Evolutionary conservation across 495 filamentous ascomycete genomes (phyloP).

Genomic region (Sporormia fimetaria): DNA sequence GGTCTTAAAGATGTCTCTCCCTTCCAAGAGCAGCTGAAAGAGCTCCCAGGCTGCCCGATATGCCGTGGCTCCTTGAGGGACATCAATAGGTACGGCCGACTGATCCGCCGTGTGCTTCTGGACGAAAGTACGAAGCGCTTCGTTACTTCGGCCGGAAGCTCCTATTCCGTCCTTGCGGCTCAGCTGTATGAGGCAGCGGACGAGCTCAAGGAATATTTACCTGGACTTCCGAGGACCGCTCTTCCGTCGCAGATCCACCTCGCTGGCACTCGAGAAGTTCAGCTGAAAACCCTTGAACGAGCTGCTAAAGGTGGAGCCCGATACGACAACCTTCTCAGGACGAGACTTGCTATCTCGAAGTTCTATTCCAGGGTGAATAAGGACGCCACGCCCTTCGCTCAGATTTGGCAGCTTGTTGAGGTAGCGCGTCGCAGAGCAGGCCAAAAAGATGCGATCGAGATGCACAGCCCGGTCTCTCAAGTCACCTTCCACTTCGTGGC

Average conservation of each 20-base stretch:
- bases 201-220: too few species aligned
- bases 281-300: slow-evolving; percentile 26
- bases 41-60: slow-evolving; percentile 39
- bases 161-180: slow-evolving; percentile 40
- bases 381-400: slow-evolving; percentile 7
- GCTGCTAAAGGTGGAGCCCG: slow-evolving; percentile 48
- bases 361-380: slow-evolving; percentile 26
- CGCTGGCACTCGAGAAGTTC: slow-evolving; percentile 8
- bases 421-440: slow-evolving; percentile 28
- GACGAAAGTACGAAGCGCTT: slow-evolving; percentile 62
- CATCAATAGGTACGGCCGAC: slow-evolving; percentile 54
- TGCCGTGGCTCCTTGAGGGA: slow-evolving; percentile 54
- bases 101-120: slow-evolving; percentile 50
- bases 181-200: background rate
- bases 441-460: background rate
- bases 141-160: slow-evolving; percentile 41
- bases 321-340: slow-evolving; percentile 33
- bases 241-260: too few species aligned
- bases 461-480: slow-evolving; percentile 2
- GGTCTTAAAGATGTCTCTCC: slow-evolving; percentile 37
- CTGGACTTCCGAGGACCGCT: too few species aligned
- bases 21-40: slow-evolving; percentile 45
- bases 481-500: slow-evolving; percentile 8
- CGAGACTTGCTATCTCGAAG: slow-evolving; percentile 41
- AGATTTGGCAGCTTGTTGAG: slow-evolving; percentile 19